Evolutionary conservation across 2,329 filamentous ascomycete species (phyloP), one percentile per base, ranked within the genome.

Genomic region (Penicillium sp.): DNA sequence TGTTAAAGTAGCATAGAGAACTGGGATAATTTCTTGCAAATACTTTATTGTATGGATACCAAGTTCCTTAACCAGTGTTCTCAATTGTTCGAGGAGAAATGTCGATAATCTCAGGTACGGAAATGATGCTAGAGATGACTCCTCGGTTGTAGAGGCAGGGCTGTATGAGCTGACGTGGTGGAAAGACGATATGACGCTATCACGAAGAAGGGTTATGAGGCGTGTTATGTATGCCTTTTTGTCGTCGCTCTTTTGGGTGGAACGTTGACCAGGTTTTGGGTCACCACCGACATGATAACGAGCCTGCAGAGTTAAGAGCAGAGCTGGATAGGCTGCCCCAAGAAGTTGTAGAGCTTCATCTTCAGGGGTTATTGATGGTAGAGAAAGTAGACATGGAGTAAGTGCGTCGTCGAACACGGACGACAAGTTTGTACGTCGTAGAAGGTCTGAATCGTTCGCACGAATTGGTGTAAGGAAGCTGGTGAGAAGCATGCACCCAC

Each of bases 291-390:
- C 62, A 60, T 71, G 65, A 72, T 77, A 72, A 59, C 74, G 60
- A 65, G 81, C 72, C 47, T 73, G 64, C 7, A 77, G 69, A 5
- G 96, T 78, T 0, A 75, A 73, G 18, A 88, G 73, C 3, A 96
- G 77, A 1, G 86, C 85, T 7, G 81, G 77, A 62, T 91, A 95
- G 0, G 88, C 84, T 6, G 80, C 77, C 5, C 71, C 66, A 1
- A 96, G 79, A 3, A 97, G 74, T 1, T 67, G 65, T 1, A 88
- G 66, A 3, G 89, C 89, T 56, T 94, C 88, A 0, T 79, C 68
- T 65, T 90, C 87, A 0, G 89, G 85, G 0, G 90, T 96, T 43
- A 96, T 76, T 12, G 81, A 84, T 0, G 93, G 92, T 5, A 96
- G 79, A 64, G 85, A 89, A 7, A 87, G 79, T n/a, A 96, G 80